Evolutionary conservation across 129 eudicot genomes (phyloP).

Genomic region (Artemisia annua): DNA sequence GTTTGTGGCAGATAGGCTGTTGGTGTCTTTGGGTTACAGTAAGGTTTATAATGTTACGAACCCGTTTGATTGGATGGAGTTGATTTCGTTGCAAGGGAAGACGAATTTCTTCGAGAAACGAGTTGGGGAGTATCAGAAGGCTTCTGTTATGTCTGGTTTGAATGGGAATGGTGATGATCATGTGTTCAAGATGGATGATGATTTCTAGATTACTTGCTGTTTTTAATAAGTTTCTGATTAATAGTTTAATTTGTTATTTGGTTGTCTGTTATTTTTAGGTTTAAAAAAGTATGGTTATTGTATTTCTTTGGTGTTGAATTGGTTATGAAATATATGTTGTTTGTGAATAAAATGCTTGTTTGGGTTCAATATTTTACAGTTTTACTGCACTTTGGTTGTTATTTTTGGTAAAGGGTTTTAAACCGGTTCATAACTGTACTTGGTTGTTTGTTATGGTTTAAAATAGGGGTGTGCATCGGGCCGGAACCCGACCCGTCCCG

Average conservation of each 20-base stretch:
- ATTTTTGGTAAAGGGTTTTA: no score
- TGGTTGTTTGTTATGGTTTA: no score
- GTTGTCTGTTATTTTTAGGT: no score
- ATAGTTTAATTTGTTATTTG: background rate
- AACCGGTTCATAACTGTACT: no score
- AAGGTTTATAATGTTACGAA: slow-evolving; percentile 64
- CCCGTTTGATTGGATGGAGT: slow-evolving; percentile 96
- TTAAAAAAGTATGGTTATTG: no score
- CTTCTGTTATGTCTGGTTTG: slow-evolving; percentile 72
- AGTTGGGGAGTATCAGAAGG: slow-evolving; percentile 93
- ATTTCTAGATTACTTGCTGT: slow-evolving; percentile 39
- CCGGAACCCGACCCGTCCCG: no score
- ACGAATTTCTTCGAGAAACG: slow-evolving; percentile 94
- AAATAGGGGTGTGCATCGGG: no score
- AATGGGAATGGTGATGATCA: slow-evolving; percentile 58
- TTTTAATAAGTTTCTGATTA: background rate
- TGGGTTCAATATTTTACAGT: no score
- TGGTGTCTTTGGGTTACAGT: slow-evolving; percentile 57
- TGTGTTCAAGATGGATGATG: slow-evolving; percentile 74
- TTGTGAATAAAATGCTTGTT: no score
- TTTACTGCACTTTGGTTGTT: no score
- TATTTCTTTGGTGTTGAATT: no score
- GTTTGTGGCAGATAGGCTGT: slow-evolving; percentile 74
- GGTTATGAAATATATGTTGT: no score
- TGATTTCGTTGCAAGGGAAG: slow-evolving; percentile 82